Evolutionary conservation across 2,329 filamentous ascomycete species (phyloP), one percentile per base, ranked within the genome.

Genomic region (Cladosporium sp.): DNA sequence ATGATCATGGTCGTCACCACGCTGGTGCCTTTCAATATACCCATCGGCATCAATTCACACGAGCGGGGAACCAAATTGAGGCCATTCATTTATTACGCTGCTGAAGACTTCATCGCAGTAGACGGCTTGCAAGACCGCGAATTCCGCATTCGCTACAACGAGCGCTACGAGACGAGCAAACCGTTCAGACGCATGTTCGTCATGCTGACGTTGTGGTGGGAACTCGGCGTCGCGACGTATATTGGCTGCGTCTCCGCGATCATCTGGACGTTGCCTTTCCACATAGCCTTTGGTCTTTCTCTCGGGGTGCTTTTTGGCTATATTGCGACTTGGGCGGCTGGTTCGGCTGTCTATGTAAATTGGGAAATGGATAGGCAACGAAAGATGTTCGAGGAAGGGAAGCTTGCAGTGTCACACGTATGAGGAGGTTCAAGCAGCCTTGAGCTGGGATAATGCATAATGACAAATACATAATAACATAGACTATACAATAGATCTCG

Each of bases 41-140:
- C 68, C 0, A 64, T 69, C 54, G 66, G 66, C 25, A 68, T 70
- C 58, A 70, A 70, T 50, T 70, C 68, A 15, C 65, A 68, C n/a
- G 55, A 64, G 28, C 58, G 65, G 35, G 68, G 68, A 1, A 62
- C 66, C 1, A 51, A 54, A 7, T 57, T 69, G 17, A 62, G 67
- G 25, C 68, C 68, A 1, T 69, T 70, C 53, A 67, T 70, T 54
- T 70, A 68, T 60, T 70, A 69, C 59, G 68, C 68, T 8, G 68
- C 68, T 5, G 68, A 70, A 37, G 68, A 70, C 56, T 70, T 70
- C 56, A 66, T 70, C 45, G 68, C 68, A 2, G 68, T 70, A 1
- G 68, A 70, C 50, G 67, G 67, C 2, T 45, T 68, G 48, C 68
- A 70, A 34, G 68, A 69, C 39, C 62, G 68, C 15, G 68, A 68